Percentiles rank a stretch among this genome's conserved stretches.
phyloP scores from a whole-genome alignment of 495 filamentous ascomycete species.

The Tuber microsphaerosporum region DNA sequence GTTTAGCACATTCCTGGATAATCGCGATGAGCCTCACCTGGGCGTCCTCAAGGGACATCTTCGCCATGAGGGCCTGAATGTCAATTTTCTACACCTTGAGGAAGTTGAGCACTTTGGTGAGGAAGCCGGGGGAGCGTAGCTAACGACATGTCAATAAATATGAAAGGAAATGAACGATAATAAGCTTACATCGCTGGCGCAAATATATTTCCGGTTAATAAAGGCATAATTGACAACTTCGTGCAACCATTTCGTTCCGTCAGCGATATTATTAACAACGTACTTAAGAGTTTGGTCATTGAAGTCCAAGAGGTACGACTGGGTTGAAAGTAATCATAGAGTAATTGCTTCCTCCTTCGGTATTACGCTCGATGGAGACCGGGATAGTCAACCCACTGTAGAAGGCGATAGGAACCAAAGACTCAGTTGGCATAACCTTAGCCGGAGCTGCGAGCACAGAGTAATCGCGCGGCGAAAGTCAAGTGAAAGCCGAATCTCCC shows the following conservation, averaged over 20 bases:
- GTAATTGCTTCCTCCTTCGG: too few species aligned
- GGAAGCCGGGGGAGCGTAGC: slow-evolving; percentile 84
- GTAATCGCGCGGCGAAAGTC: too few species aligned
- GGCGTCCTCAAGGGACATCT: slow-evolving; percentile 65
- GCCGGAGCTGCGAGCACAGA: too few species aligned
- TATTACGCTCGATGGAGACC: too few species aligned
- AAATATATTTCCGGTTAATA: slow-evolving; percentile 97
- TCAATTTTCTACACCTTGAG: slow-evolving; percentile 93
- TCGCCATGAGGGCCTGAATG: slow-evolving; percentile 82
- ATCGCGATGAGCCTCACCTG: slow-evolving; percentile 77
- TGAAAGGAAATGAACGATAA: slow-evolving; percentile 40
- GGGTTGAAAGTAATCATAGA: slow-evolving; percentile 80
- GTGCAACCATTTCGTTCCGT: slow-evolving; percentile 85
- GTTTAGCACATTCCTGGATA: slow-evolving; percentile 72
- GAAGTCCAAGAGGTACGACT: slow-evolving; percentile 96
- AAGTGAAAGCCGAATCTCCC: slow-evolving; percentile 59
- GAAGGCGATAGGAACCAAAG: too few species aligned
- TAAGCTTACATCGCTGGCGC: slow-evolving; percentile 65
- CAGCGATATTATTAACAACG: slow-evolving; percentile 83
- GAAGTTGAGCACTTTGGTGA: slow-evolving; percentile 87
- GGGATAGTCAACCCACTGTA: too few species aligned
- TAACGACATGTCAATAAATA: slow-evolving; percentile 39
- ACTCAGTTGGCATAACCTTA: too few species aligned
- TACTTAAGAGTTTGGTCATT: slow-evolving; percentile 96
- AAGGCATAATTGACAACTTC: slow-evolving; percentile 99